Evolutionary conservation across 2,329 filamentous ascomycete species (phyloP).

Genomic region (Xylaria polymorpha): DNA sequence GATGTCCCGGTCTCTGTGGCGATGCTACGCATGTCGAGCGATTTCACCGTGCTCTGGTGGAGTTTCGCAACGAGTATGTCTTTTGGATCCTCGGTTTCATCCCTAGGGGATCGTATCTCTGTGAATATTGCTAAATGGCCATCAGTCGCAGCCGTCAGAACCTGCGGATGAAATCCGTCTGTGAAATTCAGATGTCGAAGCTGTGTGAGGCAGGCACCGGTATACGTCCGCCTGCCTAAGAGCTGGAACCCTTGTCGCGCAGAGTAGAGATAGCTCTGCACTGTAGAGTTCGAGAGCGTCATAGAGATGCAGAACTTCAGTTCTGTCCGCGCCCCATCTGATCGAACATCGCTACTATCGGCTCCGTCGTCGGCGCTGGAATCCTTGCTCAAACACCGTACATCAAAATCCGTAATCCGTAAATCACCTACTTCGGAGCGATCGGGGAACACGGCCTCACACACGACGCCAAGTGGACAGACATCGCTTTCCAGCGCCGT

Average conservation of each 20-base stretch:
- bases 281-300: constrained; percentile 84
- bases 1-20: constrained; percentile 47
- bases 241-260: constrained; percentile 58
- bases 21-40: constrained; percentile 58
- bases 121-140: constrained; percentile 73
- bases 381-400: constrained; percentile 50
- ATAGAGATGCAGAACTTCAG: constrained; percentile 71
- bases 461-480: constrained; percentile 64
- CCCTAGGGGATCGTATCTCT: constrained; percentile 51
- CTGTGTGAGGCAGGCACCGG: constrained; percentile 81
- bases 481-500: constrained; percentile 62
- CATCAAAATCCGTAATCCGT: constrained; percentile 83
- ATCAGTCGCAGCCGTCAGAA: constrained; percentile 83
- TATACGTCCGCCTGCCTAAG: constrained; percentile 69
- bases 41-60: constrained; percentile 87
- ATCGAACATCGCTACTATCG: constrained; percentile 40
- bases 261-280: constrained; percentile 70
- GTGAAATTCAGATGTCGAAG: constrained; percentile 56
- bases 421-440: constrained; percentile 71
- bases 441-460: constrained; percentile 66
- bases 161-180: constrained; percentile 47
- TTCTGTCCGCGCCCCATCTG: not conserved
- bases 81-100: constrained; percentile 39
- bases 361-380: constrained; percentile 39
- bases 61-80: constrained; percentile 58